These are phyloP conservation scores for Marasmius oreades DNA, from an alignment of 1,284 basidiomycete species.

Conservation along the genomic window DNA sequence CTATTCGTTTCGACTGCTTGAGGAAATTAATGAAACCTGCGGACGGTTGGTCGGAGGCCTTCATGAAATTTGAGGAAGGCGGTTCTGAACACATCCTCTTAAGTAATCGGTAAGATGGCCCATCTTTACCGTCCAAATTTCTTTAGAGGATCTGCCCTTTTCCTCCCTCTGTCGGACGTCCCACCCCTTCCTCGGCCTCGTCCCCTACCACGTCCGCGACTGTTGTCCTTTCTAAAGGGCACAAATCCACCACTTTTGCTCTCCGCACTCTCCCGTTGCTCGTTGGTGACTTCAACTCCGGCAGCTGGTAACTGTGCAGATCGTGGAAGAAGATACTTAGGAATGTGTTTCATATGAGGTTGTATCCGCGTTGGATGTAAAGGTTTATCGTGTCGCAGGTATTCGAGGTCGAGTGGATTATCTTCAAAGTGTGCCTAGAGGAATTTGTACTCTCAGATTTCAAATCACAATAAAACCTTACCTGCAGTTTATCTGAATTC, in stretches of 20 bases:
- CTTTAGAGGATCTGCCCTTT: constrained; percentile 73
- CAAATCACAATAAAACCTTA: constrained; percentile 26
- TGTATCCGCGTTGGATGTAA: constrained; percentile 86
- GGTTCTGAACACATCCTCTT: no score
- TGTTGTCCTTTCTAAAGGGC: constrained; percentile 65
- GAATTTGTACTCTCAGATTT: neutral
- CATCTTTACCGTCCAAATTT: constrained; percentile 53
- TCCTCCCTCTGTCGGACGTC: constrained; percentile 40
- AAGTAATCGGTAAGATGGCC: no score
- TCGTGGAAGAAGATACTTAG: constrained; percentile 88
- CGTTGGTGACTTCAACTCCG: constrained; percentile 18
- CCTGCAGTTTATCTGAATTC: constrained; percentile 95
- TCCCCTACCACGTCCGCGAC: constrained; percentile 53
- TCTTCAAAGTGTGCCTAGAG: constrained; percentile 94
- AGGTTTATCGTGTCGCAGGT: constrained; percentile 91
- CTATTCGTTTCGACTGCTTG: no score
- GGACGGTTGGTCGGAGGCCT: no score
- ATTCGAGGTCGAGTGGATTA: constrained; percentile 92
- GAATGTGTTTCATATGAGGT: constrained; percentile 94
- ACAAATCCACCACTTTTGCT: constrained; percentile 46
- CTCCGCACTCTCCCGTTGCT: constrained; percentile 6
- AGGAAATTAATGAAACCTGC: no score
- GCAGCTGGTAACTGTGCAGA: constrained; percentile 49
- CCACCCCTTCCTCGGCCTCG: constrained; percentile 40
- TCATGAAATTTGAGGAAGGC: no score